Evolutionary conservation across 768 basidiomycete genomes (phyloP), one percentile per base, ranked within the genome.

Genomic region (Porphyrellus cyaneotinctus): DNA sequence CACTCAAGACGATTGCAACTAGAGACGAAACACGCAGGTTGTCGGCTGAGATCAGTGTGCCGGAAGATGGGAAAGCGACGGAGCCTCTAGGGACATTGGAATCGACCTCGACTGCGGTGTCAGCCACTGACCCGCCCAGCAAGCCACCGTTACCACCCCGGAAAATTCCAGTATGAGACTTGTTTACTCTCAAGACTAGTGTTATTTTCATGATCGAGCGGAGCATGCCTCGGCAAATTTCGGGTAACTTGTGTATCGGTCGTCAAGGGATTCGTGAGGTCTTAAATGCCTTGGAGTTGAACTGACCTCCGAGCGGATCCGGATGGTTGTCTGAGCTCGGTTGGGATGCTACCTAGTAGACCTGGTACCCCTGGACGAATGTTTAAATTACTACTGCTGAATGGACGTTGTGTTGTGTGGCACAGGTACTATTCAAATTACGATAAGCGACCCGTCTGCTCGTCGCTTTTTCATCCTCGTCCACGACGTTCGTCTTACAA

Each of bases 1-100:
- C 76, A 12, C 72, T 87, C 24, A 80, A 84, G 69, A 75, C 73
- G 36, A 84, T 87, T 48, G 83, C 70, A 26, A 73, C 71, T 11
- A 75, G 70, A 55, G 79, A 80, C 55, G 73, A 74, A 47, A 68
- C 58, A 49, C 69, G 65, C 46, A 58, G 67, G 26, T 10, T 59
- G 43, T 58, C 66, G 42, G n/a, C 13, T 18, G 72, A 72, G 46
- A 52, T 53, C 3, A 48, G 58, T 36, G 39, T 52, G 24, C 31
- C 54, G 28, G 31, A 13, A n/a, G 43, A 51, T 3, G 53, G 43
- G 15, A 59, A 57, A 48, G 20, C 51, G 15, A 39, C 14, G 38
- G 8, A 9, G 20, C 51, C 58, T 11, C n/a, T 36, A 42, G 52
- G 49, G 11, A 14, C 46, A n/a, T 26, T 20, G 36, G 58, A 52